A percentile compares a stretch with the other conserved stretches of the same genome.
Evolutionary conservation across 169 alveolate genomes (phyloP).

Genomic region (Plasmodium sp.): DNA sequence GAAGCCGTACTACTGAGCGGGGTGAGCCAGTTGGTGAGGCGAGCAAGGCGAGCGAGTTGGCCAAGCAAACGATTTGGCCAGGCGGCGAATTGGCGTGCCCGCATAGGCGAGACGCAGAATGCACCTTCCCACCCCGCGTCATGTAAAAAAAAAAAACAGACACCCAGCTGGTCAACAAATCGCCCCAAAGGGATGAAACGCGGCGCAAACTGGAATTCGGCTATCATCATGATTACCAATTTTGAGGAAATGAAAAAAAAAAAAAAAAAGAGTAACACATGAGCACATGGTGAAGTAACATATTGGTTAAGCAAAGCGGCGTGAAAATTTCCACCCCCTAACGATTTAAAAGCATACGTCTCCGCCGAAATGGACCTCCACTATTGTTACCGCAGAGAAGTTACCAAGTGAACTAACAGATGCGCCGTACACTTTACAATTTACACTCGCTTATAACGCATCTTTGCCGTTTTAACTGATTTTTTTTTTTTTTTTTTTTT

Average conservation of each 20-base stretch:
- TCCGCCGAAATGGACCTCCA: not conserved
- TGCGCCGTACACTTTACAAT: not conserved
- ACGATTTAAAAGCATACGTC: not conserved
- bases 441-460: not conserved
- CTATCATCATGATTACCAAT: not conserved
- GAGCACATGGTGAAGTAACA: not conserved
- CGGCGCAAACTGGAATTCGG: not conserved
- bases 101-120: too few relatives aligned
- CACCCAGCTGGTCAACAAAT: not conserved
- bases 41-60: too few relatives aligned
- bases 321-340: not conserved
- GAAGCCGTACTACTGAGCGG: slow-evolving; percentile 62
- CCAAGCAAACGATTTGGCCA: too few relatives aligned
- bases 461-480: not conserved
- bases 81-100: not conserved
- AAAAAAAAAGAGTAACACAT: not conserved
- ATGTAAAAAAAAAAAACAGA: not conserved
- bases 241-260: not conserved
- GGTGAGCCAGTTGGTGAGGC: not conserved
- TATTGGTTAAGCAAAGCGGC: not conserved
- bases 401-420: not conserved
- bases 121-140: not conserved
- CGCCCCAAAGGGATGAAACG: not conserved
- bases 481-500: not conserved
- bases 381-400: not conserved